Evolutionary conservation across 2,329 filamentous ascomycete genomes (phyloP).

Genomic region (Pestalotiopsis fici): DNA sequence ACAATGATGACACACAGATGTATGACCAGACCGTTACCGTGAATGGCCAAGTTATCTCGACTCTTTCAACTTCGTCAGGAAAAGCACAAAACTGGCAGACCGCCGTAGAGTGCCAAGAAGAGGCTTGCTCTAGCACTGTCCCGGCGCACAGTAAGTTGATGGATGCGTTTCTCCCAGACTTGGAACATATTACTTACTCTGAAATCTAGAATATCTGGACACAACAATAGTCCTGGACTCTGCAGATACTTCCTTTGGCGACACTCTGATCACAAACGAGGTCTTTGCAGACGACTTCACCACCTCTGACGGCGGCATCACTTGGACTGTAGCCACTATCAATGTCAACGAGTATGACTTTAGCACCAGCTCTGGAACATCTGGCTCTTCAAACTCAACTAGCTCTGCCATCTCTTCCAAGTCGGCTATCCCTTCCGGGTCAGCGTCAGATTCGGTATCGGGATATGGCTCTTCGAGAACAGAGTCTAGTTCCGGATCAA

Average conservation of each 20-base stretch:
- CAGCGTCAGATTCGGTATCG: no score
- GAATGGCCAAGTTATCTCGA: neutral
- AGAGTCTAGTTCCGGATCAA: no score
- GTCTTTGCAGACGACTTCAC: neutral
- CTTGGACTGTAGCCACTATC: neutral
- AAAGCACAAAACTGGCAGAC: neutral
- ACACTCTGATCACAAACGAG: neutral
- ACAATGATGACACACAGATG: neutral
- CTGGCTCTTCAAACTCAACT: neutral
- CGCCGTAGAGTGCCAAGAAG: neutral
- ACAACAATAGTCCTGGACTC: neutral
- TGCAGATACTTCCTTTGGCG: neutral
- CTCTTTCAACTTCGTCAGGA: neutral
- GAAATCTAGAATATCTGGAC: neutral
- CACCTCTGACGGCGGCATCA: neutral
- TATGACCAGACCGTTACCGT: neutral
- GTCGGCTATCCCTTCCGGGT: no score
- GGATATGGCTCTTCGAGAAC: no score
- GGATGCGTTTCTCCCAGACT: no score
- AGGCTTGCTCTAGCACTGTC: neutral
- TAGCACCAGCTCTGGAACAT: neutral
- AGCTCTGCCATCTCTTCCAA: no score
- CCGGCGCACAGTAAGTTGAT: neutral
- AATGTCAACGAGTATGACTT: neutral
- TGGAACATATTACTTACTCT: neutral